Conservation (phyloP, 257 asterid genomes). For the Fraxinus americana region DNA sequence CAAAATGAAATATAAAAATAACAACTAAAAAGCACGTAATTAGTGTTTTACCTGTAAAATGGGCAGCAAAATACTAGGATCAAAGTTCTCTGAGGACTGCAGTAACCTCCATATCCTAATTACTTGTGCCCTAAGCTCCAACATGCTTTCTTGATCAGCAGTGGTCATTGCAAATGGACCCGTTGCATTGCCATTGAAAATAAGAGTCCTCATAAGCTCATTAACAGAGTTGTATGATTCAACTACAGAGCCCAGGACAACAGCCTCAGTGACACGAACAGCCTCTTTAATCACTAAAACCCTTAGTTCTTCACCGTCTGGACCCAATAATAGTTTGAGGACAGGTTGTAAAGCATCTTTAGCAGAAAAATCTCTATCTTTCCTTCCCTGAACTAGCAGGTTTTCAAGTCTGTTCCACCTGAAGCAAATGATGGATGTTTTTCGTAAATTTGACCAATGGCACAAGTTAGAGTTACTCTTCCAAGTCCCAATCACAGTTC, state of each 20-base stretch:
- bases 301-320: constrained; percentile 84
- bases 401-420: constrained; percentile 99
- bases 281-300: constrained; percentile 88
- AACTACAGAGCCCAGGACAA: constrained; percentile 67
- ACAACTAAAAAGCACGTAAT: neutral
- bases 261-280: constrained; percentile 80
- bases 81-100: constrained; percentile 74
- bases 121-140: constrained; percentile 92
- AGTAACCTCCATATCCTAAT: constrained; percentile 84
- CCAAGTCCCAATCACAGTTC: constrained; percentile 15
- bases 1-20: neutral
- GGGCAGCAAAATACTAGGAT: constrained; percentile 84
- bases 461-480: constrained; percentile 17
- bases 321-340: constrained; percentile 79
- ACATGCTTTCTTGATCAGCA: constrained; percentile 75
- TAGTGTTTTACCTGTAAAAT: constrained; percentile 70
- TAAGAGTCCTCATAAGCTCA: constrained; percentile 48
- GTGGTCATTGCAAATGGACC: constrained; percentile 56
- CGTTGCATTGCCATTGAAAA: constrained; percentile 50
- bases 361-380: constrained; percentile 90
- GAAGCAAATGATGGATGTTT: constrained; percentile 32
- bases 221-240: constrained; percentile 74
- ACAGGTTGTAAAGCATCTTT: constrained; percentile 97
- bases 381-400: constrained; percentile 83
- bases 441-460: constrained; percentile 14